These are phyloP conservation scores for Zhuliangozyma parablackwelliae DNA, from an alignment of 1,139 yeast species.

Conservation along the genomic window DNA sequence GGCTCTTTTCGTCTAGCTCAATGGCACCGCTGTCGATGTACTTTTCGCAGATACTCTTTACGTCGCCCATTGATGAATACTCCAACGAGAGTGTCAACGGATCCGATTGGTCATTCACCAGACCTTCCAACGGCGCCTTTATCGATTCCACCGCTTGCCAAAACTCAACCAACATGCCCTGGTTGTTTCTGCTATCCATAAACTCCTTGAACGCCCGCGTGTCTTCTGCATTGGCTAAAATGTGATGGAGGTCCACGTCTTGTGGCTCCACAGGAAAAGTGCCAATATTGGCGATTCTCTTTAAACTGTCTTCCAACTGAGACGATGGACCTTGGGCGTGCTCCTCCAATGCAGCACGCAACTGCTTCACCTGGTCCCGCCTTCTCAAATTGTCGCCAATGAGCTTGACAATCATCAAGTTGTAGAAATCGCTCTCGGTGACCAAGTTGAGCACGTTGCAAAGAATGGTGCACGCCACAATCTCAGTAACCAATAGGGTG, in stretches of 20 bases:
- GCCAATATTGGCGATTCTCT: not conserved
- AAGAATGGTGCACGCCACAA: conserved; percentile 48
- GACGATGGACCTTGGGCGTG: conserved; percentile 35
- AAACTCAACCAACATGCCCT: conserved; percentile 36
- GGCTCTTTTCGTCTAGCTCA: too few species aligned
- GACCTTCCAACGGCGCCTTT: conserved; percentile 69
- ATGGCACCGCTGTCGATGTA: conserved; percentile 26
- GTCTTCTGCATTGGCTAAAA: not conserved
- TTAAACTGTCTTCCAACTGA: conserved; percentile 5
- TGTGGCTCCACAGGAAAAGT: not conserved
- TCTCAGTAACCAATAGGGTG: conserved; percentile 52
- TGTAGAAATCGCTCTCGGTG: conserved; percentile 76
- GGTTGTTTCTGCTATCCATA: too few species aligned
- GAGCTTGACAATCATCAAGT: conserved; percentile 54
- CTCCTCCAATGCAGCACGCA: conserved; percentile 66
- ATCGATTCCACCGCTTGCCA: conserved; percentile 67
- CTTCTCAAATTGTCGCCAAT: conserved; percentile 70
- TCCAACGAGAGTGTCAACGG: conserved; percentile 28
- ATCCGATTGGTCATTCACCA: conserved; percentile 20
- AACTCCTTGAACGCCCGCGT: too few species aligned
- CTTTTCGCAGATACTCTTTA: conserved; percentile 40
- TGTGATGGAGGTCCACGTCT: conserved; percentile 5
- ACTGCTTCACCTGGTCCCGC: conserved; percentile 67
- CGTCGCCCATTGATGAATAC: conserved; percentile 31
- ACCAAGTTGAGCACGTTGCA: conserved; percentile 52